Percentiles rank a stretch among this genome's conserved stretches.
Conservation (phyloP, 768 basidiomycete species). For the Amanita thiersii region DNA sequence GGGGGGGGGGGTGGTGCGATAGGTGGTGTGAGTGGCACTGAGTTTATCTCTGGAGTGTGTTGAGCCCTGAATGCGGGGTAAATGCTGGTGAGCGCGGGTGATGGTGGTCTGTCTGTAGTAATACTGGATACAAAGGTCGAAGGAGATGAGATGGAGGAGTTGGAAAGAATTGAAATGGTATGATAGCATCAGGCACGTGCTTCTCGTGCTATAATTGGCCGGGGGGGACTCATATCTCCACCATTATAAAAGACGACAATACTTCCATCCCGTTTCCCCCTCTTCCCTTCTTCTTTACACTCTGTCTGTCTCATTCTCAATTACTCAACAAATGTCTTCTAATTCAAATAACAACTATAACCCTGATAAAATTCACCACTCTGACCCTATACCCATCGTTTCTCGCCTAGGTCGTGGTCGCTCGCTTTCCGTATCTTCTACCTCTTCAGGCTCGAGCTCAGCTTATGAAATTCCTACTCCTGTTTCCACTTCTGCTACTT, state of each 20-base stretch:
- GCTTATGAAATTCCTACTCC: constrained; percentile 48
- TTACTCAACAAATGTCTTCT: constrained; percentile 21
- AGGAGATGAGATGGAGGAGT: neutral
- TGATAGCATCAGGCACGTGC: constrained; percentile 7
- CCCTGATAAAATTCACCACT: constrained; percentile 31
- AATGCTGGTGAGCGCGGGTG: too few species aligned
- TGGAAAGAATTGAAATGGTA: neutral
- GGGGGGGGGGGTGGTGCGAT: too few species aligned
- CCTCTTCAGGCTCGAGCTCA: constrained; percentile 47
- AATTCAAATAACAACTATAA: constrained; percentile 21
- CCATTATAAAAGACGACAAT: neutral
- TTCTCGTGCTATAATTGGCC: neutral
- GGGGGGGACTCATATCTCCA: constrained; percentile 2
- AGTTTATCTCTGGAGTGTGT: too few species aligned
- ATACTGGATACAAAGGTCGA: neutral
- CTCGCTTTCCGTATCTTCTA: constrained; percentile 56
- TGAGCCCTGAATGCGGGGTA: too few species aligned
- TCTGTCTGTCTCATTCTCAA: neutral
- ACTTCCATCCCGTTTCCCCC: neutral
- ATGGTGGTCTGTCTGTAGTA: too few species aligned
- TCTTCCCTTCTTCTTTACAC: neutral
- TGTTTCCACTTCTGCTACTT: constrained; percentile 29
- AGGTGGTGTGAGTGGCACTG: too few species aligned
- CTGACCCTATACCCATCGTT: constrained; percentile 60
- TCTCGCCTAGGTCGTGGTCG: constrained; percentile 37